Base-by-base conservation (phyloP, 805 yeast species). In the Priceomyces fermenticarens region DNA sequence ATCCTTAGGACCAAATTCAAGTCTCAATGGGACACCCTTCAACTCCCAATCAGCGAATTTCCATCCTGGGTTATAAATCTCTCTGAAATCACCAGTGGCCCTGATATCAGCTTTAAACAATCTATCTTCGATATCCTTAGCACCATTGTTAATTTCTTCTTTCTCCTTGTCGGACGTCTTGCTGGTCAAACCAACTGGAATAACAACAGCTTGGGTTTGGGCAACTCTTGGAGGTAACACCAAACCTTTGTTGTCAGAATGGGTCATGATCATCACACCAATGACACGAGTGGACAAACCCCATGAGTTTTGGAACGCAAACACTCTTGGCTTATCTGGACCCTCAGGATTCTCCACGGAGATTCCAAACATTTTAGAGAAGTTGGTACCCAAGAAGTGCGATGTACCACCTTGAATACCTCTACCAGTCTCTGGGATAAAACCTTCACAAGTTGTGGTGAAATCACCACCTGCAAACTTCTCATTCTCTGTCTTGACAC, bases 341-440 rank as follows among this genome's bases (percentile, higher is more conserved):
- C 96, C 96, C 45, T 85, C 85, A 52, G 99, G 99, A 66, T 88
- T 87, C 72, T 93, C 99, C 38, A 95, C 99, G 30, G 85, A 72
- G 52, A 93, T 88, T 72, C 88, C 85, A 72, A 93, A 93, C 99
- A 93, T 93, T 73, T 90, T 91, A 53, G 98, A 90, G 75, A 93
- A 93, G 78, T 93, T 93, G 68, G 88, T 95, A 53, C 99, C 99
- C 63, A 93, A 75, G 63, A 90, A 93, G 73, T 93, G 99, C 30
- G 97, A 89, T 29, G 99, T 93, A 46, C 91, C 99, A 69, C 98
- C 99, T 73, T 93, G 99, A 55, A 93, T 93, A 77, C 98, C 99
- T 76, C 99, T 87, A 56, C 99, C 99, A 42, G 98, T 93, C 47
- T 97, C 87, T 53, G 97, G 96, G 55, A 93, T 88, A 63, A 86